Conservation (phyloP, 257 asterid species). For the Ophiorrhiza pumila region DNA sequence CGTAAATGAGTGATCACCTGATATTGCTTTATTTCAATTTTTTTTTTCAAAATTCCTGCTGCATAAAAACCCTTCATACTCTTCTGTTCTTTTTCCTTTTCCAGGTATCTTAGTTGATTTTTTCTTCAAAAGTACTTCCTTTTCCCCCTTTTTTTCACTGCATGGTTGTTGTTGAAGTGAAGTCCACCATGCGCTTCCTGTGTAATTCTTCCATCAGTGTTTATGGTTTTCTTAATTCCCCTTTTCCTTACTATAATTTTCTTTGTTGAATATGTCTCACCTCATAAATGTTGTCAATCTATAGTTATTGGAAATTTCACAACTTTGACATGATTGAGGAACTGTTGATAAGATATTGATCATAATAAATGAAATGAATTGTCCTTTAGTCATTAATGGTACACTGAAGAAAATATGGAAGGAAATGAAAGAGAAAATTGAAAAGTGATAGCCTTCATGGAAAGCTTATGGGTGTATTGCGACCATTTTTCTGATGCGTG, state of each 20-base stretch:
- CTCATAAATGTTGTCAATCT: not conserved
- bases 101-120: not conserved
- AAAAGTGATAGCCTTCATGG: not conserved
- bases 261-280: not conserved
- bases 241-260: not conserved
- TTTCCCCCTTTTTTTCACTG: not conserved
- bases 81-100: not conserved
- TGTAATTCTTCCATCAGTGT: not conserved
- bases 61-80: not conserved
- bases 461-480: not conserved
- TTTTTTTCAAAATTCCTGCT: not conserved
- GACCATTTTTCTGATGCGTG: not conserved
- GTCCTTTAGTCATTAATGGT: not conserved
- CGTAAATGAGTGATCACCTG: not conserved
- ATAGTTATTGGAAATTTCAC: not conserved
- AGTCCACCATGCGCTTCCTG: slow-evolving; percentile 11
- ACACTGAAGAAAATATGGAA: not conserved
- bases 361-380: too few relatives aligned
- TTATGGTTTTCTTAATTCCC: not conserved
- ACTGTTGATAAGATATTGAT: not conserved
- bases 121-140: not conserved
- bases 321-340: not conserved
- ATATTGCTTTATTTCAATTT: not conserved
- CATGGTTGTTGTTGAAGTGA: not conserved
- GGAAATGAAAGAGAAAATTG: not conserved